Evolutionary conservation across 2,329 filamentous ascomycete genomes (phyloP), one percentile per base, ranked within the genome.

Genomic region (Aspergillus sergii): DNA sequence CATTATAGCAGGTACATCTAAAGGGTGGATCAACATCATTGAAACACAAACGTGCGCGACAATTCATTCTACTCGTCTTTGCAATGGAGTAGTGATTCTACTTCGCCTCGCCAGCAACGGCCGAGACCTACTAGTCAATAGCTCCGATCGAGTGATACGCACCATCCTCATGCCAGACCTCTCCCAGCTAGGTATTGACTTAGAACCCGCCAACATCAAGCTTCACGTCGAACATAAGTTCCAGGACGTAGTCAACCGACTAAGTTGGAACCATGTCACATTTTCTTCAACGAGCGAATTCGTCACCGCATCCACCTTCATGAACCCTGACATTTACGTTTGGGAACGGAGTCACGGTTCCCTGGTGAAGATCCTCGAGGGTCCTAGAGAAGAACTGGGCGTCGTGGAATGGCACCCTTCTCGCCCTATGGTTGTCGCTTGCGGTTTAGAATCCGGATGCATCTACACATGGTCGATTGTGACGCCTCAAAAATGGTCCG

Each of bases 261-360:
- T 98, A 14, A 93, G 91, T 8, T 99, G 95, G 95, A 99, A 98
- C 73, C 93, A 97, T 73, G 94, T 97, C 63, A 93, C 94, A 0
- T 98, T 99, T 76, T 96, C 93, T 73, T 91, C 92, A 1, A 95
- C 92, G 0, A 94, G 93, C 58, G 95, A 99, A 78, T 98, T 98
- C 75, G 93, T 99, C 46, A 93, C 93, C 28, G 95, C 96, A 0
- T 96, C 93, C 30, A 98, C 95, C 2, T 97, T 93, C 78, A 98
- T 98, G 84, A 99, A 99, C 73, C 94, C 97, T 72, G 94, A 99
- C 78, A 91, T 99, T 67, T 98, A 98, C 79, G 94, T 98, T 32
- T 98, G 94, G 95, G 95, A 99, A 80, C 89, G 95, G 60, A 91
- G 90, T 61, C 93, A 96, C 72, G 95, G 95, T 57, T 97, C 93